These are phyloP conservation scores for Aspergillus proliferans DNA, from an alignment of 2,329 filamentous ascomycete genomes.

Conservation along the genomic window DNA sequence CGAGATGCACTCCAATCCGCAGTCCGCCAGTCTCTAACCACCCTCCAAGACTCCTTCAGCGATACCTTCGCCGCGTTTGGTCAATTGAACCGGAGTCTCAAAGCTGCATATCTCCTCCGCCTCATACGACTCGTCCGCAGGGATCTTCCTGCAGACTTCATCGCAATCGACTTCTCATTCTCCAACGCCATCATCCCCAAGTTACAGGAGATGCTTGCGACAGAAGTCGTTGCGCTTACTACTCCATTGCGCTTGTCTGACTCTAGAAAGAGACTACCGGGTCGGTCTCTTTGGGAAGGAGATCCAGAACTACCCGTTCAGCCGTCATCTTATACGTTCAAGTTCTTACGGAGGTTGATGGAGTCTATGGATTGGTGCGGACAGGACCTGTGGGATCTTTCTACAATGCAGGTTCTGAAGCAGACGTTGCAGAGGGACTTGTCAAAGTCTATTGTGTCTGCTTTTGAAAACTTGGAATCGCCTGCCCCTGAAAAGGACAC, in stretches of 20 bases:
- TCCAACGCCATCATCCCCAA: conserved; percentile 56
- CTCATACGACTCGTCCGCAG: conserved; percentile 67
- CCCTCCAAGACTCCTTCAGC: conserved; percentile 43
- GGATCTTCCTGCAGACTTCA: conserved; percentile 52
- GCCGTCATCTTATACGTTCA: conserved; percentile 68
- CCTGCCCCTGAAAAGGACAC: conserved; percentile 1
- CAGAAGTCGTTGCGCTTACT: conserved; percentile 41
- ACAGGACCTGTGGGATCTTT: conserved; percentile 72
- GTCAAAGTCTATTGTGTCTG: conserved; percentile 15
- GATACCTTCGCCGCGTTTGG: conserved; percentile 46
- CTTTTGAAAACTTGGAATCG: conserved; percentile 16
- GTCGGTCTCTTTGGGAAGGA: conserved; percentile 73
- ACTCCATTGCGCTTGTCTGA: conserved; percentile 39
- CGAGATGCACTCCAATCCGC: conserved; percentile 54
- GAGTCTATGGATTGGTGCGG: conserved; percentile 64
- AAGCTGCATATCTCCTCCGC: conserved; percentile 60
- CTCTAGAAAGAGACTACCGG: conserved; percentile 47
- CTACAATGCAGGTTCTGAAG: conserved; percentile 61
- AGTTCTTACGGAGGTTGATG: conserved; percentile 61
- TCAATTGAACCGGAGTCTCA: conserved; percentile 43
- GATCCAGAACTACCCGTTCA: conserved; percentile 67
- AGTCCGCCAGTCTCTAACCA: conserved; percentile 52
- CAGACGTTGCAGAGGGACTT: conserved; percentile 48
- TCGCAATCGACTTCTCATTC: conserved; percentile 41
- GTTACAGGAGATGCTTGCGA: conserved; percentile 58